These are phyloP conservation scores for Penicillium sp. DNA, from an alignment of 2,329 filamentous ascomycete genomes.

Conservation along the genomic window DNA sequence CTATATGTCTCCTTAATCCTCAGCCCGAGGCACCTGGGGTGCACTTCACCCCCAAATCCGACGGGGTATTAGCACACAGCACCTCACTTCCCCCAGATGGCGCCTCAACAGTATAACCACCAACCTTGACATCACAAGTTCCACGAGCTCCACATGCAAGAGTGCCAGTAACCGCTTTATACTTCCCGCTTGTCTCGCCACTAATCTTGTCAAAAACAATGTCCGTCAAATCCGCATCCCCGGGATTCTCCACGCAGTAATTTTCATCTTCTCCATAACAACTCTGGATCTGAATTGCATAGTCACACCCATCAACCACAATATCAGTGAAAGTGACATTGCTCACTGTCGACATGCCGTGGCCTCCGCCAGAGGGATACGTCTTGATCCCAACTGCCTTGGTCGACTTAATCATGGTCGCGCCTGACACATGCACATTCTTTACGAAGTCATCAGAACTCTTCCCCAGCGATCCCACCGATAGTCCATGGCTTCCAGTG, in stretches of 20 bases:
- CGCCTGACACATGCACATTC: conserved; percentile 37
- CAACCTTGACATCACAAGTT: conserved; percentile 33
- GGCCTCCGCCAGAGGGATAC: conserved; percentile 33
- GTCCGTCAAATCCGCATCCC: conserved; percentile 28
- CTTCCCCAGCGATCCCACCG: conserved; percentile 42
- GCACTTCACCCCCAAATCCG: conserved; percentile 27
- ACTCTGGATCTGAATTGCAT: conserved; percentile 42
- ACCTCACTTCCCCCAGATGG: conserved; percentile 28
- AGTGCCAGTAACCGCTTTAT: conserved; percentile 31
- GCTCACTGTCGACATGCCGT: conserved; percentile 33
- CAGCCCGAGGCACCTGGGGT: conserved; percentile 31
- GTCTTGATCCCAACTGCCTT: conserved; percentile 44
- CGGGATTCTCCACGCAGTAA: conserved; percentile 33
- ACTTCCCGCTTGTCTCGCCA: conserved; percentile 33
- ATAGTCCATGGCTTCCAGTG: conserved; percentile 42
- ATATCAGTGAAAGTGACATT: conserved; percentile 39
- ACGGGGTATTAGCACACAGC: conserved; percentile 30
- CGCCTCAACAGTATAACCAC: conserved; percentile 28
- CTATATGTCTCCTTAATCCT: neutral
- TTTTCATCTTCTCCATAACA: conserved; percentile 34
- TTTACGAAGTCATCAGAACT: conserved; percentile 35
- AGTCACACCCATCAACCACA: conserved; percentile 34
- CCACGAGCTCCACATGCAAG: conserved; percentile 34
- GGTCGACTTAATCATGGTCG: conserved; percentile 36
- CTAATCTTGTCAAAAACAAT: conserved; percentile 33